phyloP scores from a whole-genome alignment of 2,329 filamentous ascomycete genomes.

The Immersiporthe knoxdaviesiana region DNA sequence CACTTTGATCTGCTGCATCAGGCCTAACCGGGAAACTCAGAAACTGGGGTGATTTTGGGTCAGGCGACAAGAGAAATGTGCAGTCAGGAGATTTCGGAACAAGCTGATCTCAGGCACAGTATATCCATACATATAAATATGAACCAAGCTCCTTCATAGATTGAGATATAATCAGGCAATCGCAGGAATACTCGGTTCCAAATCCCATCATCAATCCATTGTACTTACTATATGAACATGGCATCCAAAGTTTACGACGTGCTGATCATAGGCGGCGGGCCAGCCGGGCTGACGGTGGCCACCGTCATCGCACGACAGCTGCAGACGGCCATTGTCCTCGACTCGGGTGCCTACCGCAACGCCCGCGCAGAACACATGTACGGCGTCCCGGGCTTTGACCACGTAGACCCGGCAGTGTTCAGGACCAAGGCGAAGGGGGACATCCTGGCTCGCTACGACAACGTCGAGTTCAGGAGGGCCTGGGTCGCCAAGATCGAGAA shows the following conservation, averaged over 20 bases:
- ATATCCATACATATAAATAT: background rate
- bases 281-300: slow-evolving; percentile 53
- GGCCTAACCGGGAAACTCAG: background rate
- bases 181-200: background rate
- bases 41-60: background rate
- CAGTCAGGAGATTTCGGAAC: background rate
- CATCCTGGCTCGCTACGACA: slow-evolving; percentile 40
- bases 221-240: background rate
- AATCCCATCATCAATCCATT: background rate
- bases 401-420: slow-evolving; percentile 41
- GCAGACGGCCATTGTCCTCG: slow-evolving; percentile 52
- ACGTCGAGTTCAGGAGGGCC: slow-evolving; percentile 37
- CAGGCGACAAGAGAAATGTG: background rate
- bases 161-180: background rate
- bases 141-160: background rate
- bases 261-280: slow-evolving; percentile 57
- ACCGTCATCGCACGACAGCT: slow-evolving; percentile 53
- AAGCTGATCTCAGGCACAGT: background rate
- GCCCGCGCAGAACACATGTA: slow-evolving; percentile 52
- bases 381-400: slow-evolving; percentile 46
- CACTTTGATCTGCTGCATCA: background rate
- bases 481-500: slow-evolving; percentile 35
- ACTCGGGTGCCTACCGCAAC: slow-evolving; percentile 56
- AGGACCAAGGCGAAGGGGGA: slow-evolving; percentile 41
- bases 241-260: slow-evolving; percentile 30